Evolutionary conservation across 306 rosid species (phyloP).

Genomic region (Glycyrrhiza uralensis): DNA sequence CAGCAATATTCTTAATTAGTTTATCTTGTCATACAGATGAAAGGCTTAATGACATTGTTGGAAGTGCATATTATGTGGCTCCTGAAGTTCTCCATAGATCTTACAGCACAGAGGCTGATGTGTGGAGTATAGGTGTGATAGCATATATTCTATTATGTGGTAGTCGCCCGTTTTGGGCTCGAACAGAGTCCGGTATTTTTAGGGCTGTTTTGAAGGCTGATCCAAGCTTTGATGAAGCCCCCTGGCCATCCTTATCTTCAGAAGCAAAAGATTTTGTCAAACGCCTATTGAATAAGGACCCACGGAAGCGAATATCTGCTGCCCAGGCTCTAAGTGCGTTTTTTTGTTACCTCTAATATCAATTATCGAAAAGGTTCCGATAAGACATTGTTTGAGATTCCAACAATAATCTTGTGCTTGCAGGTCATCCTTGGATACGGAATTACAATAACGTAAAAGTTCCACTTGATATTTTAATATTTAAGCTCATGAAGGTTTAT

Average conservation of each 20-base stretch:
- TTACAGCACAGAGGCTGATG: constrained; percentile 93
- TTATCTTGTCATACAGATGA: constrained; percentile 58
- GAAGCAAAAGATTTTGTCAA: constrained; percentile 96
- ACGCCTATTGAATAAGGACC: constrained; percentile 86
- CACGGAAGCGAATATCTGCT: constrained; percentile 93
- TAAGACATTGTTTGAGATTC: constrained; percentile 15
- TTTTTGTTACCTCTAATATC: constrained; percentile 9
- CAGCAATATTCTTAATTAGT: constrained; percentile 20
- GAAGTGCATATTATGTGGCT: constrained; percentile 98
- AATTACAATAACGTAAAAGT: constrained; percentile 62
- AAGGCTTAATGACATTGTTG: constrained; percentile 96
- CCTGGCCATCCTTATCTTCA: constrained; percentile 85
- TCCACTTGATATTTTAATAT: constrained; percentile 80
- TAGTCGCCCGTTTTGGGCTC: constrained; percentile 99
- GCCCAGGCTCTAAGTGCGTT: constrained; percentile 91
- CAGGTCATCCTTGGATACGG: constrained; percentile 99
- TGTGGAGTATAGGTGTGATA: constrained; percentile 96
- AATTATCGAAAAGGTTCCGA: constrained; percentile 16
- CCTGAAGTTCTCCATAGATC: constrained; percentile 98
- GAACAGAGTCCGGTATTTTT: constrained; percentile 95
- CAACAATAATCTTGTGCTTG: constrained; percentile 32
- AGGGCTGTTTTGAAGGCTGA: constrained; percentile 94
- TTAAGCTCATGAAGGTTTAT: constrained; percentile 81
- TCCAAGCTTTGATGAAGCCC: constrained; percentile 91
- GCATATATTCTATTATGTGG: constrained; percentile 98